Percentiles rank a stretch among this genome's conserved stretches.
Conservation (phyloP, 2,329 filamentous ascomycete genomes). For the Sclerotinia sclerotiorum region DNA sequence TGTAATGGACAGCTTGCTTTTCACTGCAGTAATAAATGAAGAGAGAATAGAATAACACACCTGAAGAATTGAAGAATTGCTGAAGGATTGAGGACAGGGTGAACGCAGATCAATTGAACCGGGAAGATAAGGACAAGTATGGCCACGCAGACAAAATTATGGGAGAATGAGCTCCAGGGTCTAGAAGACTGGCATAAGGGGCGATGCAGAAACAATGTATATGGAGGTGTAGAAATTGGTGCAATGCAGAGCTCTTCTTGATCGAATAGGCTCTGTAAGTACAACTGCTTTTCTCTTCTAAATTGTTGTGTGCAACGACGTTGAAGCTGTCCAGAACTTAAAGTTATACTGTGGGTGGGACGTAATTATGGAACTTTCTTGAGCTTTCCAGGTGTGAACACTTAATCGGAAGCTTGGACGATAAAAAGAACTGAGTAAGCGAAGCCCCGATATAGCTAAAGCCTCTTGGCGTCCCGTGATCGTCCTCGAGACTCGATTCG, state of each 20-base stretch:
- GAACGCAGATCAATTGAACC: constrained; percentile 27
- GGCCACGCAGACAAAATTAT: constrained; percentile 36
- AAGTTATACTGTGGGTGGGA: constrained; percentile 1
- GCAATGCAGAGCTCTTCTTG: constrained; percentile 19
- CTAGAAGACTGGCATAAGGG: constrained; percentile 35
- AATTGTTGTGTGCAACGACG: constrained; percentile 9
- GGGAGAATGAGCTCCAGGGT: constrained; percentile 28
- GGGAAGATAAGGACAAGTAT: constrained; percentile 28
- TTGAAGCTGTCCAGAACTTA: constrained; percentile 16
- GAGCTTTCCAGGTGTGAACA: constrained; percentile 1
- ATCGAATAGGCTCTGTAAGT: constrained; percentile 9
- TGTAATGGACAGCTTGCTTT: not conserved
- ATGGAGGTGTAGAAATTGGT: constrained; percentile 22
- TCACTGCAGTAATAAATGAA: not conserved
- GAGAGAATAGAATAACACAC: not conserved
- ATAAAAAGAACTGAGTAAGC: constrained; percentile 1
- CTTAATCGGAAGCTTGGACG: constrained; percentile 11
- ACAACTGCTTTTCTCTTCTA: not conserved
- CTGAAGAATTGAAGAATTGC: constrained; percentile 18
- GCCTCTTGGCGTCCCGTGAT: constrained; percentile 4
- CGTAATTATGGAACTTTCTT: constrained; percentile 14
- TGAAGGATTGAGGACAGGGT: constrained; percentile 12
- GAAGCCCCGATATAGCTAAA: not conserved
- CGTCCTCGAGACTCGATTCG: not conserved
- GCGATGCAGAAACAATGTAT: constrained; percentile 28